phyloP scores from a whole-genome alignment of 2,329 filamentous ascomycete species.

The Apiospora arundinis region DNA sequence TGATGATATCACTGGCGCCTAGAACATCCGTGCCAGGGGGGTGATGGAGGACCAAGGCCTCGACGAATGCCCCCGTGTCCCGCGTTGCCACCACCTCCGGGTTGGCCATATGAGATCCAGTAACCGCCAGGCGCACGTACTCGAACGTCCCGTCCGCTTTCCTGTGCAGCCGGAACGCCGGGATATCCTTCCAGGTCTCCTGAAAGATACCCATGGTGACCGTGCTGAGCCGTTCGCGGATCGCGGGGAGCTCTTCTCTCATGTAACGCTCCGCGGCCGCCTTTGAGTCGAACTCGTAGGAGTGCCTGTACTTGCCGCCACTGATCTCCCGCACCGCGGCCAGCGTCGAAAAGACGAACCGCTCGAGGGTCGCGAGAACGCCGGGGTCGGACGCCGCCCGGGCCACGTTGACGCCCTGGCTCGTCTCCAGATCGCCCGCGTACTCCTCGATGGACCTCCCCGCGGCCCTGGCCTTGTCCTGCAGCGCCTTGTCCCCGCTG shows the following conservation, averaged over 20 bases:
- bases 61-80: slow-evolving; percentile 23
- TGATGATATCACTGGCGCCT: slow-evolving; percentile 23
- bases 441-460: slow-evolving; percentile 20
- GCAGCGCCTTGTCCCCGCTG: not conserved
- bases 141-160: slow-evolving; percentile 24
- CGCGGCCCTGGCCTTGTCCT: not conserved
- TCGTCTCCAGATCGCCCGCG: slow-evolving; percentile 25
- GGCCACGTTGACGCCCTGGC: slow-evolving; percentile 35
- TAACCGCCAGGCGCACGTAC: not conserved
- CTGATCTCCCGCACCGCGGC: slow-evolving; percentile 24
- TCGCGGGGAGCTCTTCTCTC: slow-evolving; percentile 18
- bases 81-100: slow-evolving; percentile 17
- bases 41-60: slow-evolving; percentile 21
- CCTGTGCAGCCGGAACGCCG: slow-evolving; percentile 23
- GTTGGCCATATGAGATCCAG: not conserved
- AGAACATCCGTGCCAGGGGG: slow-evolving; percentile 19
- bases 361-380: slow-evolving; percentile 25
- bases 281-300: slow-evolving; percentile 30
- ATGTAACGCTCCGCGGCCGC: slow-evolving; percentile 25
- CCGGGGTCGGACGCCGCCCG: slow-evolving; percentile 28
- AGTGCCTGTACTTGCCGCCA: slow-evolving; percentile 25
- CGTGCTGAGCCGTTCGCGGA: slow-evolving; percentile 24
- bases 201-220: slow-evolving; percentile 27
- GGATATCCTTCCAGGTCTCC: slow-evolving; percentile 25
- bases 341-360: slow-evolving; percentile 28